Evolutionary conservation across 257 asterid species (phyloP).

Genomic region (Fraxinus cuspidata): DNA sequence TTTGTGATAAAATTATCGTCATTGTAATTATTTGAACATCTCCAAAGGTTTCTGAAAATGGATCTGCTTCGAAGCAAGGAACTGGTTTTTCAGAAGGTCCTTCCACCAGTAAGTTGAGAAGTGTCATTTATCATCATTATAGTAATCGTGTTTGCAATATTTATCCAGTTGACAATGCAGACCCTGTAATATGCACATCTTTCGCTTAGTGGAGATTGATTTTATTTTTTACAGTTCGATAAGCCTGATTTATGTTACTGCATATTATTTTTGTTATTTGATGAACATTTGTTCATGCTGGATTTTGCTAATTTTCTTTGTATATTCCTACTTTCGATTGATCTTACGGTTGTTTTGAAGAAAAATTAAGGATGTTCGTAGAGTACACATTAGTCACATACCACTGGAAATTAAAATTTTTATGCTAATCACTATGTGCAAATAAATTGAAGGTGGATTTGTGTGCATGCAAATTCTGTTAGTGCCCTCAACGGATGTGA

Average conservation of each 20-base stretch:
- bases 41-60: constrained; percentile 76
- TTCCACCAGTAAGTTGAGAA: constrained; percentile 45
- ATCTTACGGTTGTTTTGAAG: too few relatives aligned
- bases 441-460: not conserved
- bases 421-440: not conserved
- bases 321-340: too few relatives aligned
- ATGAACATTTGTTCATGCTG: not conserved
- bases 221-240: not conserved
- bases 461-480: not conserved
- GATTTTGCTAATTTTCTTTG: not conserved
- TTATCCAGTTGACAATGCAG: not conserved
- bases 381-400: not conserved
- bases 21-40: constrained; percentile 24
- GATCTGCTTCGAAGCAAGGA: constrained; percentile 59
- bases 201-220: not conserved
- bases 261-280: not conserved
- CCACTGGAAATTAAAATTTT: not conserved
- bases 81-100: constrained; percentile 55
- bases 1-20: constrained; percentile 10
- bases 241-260: not conserved
- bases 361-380: not conserved
- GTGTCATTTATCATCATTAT: not conserved
- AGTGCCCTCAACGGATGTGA: not conserved
- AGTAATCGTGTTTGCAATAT: constrained; percentile 15
- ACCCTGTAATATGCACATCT: too few relatives aligned